phyloP scores from a whole-genome alignment of 495 filamentous ascomycete genomes.

The Clohesyomyces aquaticus region DNA sequence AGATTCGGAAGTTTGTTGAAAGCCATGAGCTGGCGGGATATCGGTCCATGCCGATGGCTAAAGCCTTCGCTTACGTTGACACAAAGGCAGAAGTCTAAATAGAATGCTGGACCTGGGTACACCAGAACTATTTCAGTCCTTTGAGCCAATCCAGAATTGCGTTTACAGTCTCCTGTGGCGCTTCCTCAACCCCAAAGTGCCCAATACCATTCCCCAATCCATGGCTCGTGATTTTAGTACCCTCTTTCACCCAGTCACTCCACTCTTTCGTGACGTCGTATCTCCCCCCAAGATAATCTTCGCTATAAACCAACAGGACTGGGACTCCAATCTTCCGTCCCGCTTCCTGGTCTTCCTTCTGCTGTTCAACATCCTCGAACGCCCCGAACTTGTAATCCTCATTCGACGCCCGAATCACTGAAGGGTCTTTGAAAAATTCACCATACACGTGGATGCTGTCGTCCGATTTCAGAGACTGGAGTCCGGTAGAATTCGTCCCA shows the following conservation, averaged over 20 bases:
- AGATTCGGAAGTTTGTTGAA: slow-evolving; percentile 44
- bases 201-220: slow-evolving; percentile 51
- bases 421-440: slow-evolving; percentile 48
- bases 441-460: slow-evolving; percentile 49
- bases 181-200: slow-evolving; percentile 59
- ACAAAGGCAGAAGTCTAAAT: neutral
- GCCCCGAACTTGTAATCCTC: slow-evolving; percentile 56
- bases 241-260: slow-evolving; percentile 52
- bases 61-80: neutral
- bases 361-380: slow-evolving; percentile 48
- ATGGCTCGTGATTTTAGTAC: slow-evolving; percentile 38
- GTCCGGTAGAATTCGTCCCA: slow-evolving; percentile 35
- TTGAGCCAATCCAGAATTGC: slow-evolving; percentile 33
- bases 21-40: slow-evolving; percentile 35
- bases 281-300: slow-evolving; percentile 49
- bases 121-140: too few species aligned
- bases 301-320: slow-evolving; percentile 52
- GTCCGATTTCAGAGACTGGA: slow-evolving; percentile 34
- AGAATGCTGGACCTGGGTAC: too few species aligned
- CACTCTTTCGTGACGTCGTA: slow-evolving; percentile 54
- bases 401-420: slow-evolving; percentile 48
- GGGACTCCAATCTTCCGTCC: slow-evolving; percentile 52
- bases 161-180: slow-evolving; percentile 47
- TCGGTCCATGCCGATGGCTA: neutral
- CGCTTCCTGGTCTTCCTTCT: slow-evolving; percentile 51